Evolutionary conservation across 2,329 filamentous ascomycete genomes (phyloP), one percentile per base, ranked within the genome.

Genomic region (Orbilia brochopaga): DNA sequence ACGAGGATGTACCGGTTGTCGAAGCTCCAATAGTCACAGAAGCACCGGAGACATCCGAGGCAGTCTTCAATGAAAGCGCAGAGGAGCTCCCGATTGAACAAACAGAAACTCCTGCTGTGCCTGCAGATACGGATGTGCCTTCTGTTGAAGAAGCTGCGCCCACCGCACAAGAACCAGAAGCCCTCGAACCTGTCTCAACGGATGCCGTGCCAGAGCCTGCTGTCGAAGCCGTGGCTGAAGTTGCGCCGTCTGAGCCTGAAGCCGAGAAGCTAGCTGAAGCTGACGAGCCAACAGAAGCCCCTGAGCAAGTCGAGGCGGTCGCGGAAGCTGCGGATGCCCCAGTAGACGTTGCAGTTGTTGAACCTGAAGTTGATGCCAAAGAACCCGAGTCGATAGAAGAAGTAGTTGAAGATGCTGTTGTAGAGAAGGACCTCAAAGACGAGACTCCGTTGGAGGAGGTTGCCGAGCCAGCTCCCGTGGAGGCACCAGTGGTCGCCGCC

Each of bases 41-140:
- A 3, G 59, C 50, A 1, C 66, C 66, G 21, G 66, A 70, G 37
- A 58, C 66, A 51, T 50, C 56, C 1, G 59, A 70, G 21, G 61
- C 59, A 10, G 59, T 63, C 24, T 52, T 54, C 42, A 64, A 54
- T 50, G 66, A 70, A 19, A 60, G 56, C 27, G 66, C 54, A 8
- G 50, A 57, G 13, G 60, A 62, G 15, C 35, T 70, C 15, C 59
- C 66, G 3, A 60, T 70, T 21, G 66, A 70, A 52, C 24, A 59
- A 21, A 64, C 59, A 13, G 54, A 70, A 35, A 70, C 66, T 21
- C 59, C 66, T 35, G 53, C 50, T 44, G 23, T 57, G 19, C 44
- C 59, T 11, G 21, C 32, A 13, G 48, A 67, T n/a, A 35, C 21
- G 35, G 24, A 35, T n/a, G 60, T 44, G 35, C 35, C 58, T 17